Base-by-base conservation (phyloP, 495 filamentous ascomycete genomes). In the Lasiosphaeris hirsuta region DNA sequence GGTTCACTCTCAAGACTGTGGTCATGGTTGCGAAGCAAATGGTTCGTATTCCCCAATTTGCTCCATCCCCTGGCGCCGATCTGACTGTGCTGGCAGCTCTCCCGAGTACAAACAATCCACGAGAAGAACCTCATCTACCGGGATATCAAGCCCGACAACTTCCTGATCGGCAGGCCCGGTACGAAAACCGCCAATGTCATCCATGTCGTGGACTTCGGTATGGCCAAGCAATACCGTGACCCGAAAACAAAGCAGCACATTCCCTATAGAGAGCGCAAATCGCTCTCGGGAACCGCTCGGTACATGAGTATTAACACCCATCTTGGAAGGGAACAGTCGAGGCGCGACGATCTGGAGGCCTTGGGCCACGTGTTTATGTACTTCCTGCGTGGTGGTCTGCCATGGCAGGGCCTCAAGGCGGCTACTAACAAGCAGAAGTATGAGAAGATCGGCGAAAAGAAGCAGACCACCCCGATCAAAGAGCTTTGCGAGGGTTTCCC, bases 221-320 rank as follows among this genome's bases (percentile, higher is more conserved):
- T 99, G 94, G 94, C 95, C 43, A 99, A 99, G 77, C 94, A 97
- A 72, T 99, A 99, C 70, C 86, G 94, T 49, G 94, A 99, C 62
- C 95, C 95, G 54, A 97, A 97, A 80, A 96, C 94, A 44, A 97
- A 97, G 76, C 94, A 99, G 71, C 94, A 99, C 75, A 99, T 97
- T 64, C 94, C 94, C 10, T 99, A 99, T 71, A 84, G 94, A 65
- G 94, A 99, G 77, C 87, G 95, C 54, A 99, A 99, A 71, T 97
- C 93, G 34, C 75, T 99, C 61, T 97, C 95, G 7, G 94, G 94
- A 50, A 99, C 94, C 53, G 94, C 94, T 58, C 85, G 94, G 67
- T 99, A 99, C 72, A 99, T 99, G 94, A 94, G 89, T 76, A 99
- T 99, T 81, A 99, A 99, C 72, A 99, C 94, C 58, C 94, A 99